Evolutionary conservation across 2,329 filamentous ascomycete genomes (phyloP), one percentile per base, ranked within the genome.

Genomic region (Teratosphaeriaceae sp.): DNA sequence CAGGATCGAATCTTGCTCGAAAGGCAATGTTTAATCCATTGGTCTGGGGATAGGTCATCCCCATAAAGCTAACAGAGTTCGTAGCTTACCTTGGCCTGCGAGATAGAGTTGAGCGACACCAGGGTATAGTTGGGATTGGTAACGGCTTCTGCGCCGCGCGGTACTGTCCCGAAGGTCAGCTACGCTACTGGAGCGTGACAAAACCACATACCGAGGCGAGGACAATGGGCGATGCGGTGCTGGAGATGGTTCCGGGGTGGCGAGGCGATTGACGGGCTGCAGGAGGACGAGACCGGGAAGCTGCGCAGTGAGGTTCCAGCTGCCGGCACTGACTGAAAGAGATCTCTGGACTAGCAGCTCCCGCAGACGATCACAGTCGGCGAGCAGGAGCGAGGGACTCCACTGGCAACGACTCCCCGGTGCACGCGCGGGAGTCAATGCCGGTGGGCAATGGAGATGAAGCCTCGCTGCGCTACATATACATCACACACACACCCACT

Each of bases 1-100:
- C 38, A 41, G 33, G 38, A 23, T 9, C 15, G 22, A 41, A 41
- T 41, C 29, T 34, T 34, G 26, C 19, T 4, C 3, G 38, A 41
- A 41, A 11, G n/a, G n/a, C n/a, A n/a, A n/a, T n/a, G n/a, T n/a
- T 34, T 27, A 41, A 34, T 29, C 15, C 15, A 5, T 5, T 18
- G 11, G 31, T 34, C 31, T 34, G 31, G 31, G 31, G 27, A 12
- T 3, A 29, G 7, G 8, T 18, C 50, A 57, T 58, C 56, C 53
- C 55, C 55, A 56, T 58, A 58, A 58, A 48, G 46, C 48, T 40
- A 45, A 51, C 44, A 48, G 55, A 57, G 53, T 58, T 59, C 49
- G 46, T 26, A 45, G 13, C 26, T 50, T 50, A 53, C 50, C 50
- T 52, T 24, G 51, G 45, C 42, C 49, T 50, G 45, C 35, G 38